These are phyloP conservation scores for Colletotrichum acutatum DNA, from an alignment of 2,329 filamentous ascomycete species.

Conservation along the genomic window DNA sequence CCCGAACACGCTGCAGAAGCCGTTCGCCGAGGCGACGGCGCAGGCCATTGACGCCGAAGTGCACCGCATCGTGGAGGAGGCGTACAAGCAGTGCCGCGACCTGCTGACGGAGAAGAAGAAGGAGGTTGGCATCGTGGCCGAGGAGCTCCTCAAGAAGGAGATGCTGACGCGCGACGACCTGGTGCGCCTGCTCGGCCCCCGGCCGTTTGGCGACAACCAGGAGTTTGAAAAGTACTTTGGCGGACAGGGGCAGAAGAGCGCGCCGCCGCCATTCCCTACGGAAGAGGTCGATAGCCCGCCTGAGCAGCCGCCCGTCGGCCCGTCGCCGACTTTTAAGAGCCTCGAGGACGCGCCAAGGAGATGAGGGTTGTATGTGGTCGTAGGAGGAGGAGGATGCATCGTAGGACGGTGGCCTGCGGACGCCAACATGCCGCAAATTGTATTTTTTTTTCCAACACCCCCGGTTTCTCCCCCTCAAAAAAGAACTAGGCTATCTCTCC, in stretches of 20 bases:
- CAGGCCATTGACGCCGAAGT: conserved; percentile 94
- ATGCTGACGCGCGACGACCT: conserved; percentile 92
- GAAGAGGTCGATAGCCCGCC: conserved; percentile 54
- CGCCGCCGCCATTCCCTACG: conserved; percentile 66
- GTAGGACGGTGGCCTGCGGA: not conserved
- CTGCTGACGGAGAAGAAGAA: conserved; percentile 87
- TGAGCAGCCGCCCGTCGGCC: conserved; percentile 42
- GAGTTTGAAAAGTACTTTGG: conserved; percentile 97
- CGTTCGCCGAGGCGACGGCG: conserved; percentile 94
- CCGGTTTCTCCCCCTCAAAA: not conserved
- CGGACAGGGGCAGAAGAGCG: conserved; percentile 61
- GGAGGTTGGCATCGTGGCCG: conserved; percentile 89
- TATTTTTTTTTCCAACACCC: not conserved
- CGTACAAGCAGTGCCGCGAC: conserved; percentile 89
- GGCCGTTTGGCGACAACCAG: conserved; percentile 85
- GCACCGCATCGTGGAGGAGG: conserved; percentile 88
- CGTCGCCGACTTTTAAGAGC: conserved; percentile 45
- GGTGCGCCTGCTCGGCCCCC: conserved; percentile 84
- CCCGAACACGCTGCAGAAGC: conserved; percentile 87
- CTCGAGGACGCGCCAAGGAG: conserved; percentile 37
- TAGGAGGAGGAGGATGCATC: not conserved
- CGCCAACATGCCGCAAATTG: not conserved
- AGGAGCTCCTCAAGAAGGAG: conserved; percentile 93
- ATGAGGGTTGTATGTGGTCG: conserved; percentile 16
- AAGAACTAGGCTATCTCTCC: not conserved